Evolutionary conservation across 2,329 filamentous ascomycete genomes (phyloP), one percentile per base, ranked within the genome.

Genomic region (Fusarium brevicatenulatum): DNA sequence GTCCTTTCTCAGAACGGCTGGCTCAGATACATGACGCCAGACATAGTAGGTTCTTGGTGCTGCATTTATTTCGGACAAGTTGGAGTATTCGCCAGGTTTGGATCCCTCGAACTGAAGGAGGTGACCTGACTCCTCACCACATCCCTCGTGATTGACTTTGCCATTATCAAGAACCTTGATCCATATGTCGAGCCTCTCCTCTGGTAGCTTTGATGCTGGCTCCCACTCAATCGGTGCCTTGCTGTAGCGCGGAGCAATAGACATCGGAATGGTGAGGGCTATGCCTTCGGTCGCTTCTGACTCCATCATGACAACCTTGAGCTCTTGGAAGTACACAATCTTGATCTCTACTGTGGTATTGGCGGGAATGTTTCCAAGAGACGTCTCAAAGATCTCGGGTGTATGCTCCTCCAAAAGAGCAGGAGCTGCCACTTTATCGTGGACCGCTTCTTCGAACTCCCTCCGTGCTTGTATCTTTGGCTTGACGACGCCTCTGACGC

Each of bases 81-180:
- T 15, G 10, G 21, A 6, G 15, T 30, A 30, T 18, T 55, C 52
- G 0, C 13, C 7, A 9, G 37, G n/a, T 1, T 43, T 43, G 7
- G n/a, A 28, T 0, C 57, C 47, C 0, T 54, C 4, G 4, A 25
- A 54, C 0, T 28, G 4, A 0, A 61, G 18, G 1, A 8, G 4
- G 12, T 61, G 37, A 0, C n/a, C 28, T 4, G 47, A 61, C 19
- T 55, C 47, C 4, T 21, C 57, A 0, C 11, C 18, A 0, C 47
- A 61, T 1, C 57, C 47, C 1, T 34, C 11, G 0, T 28, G 5
- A 0, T 34, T 30, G 7, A 54, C 9, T 1, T 12, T 25, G 0
- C 37, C 47, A 5, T 54, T 21, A 4, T 61, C 16, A 0, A 9
- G 0, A 1, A 54, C 5, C 5, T 5, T 25, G 3, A 60, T 21